phyloP scores from a whole-genome alignment of 768 basidiomycete species.

The Mycena indigotica region DNA sequence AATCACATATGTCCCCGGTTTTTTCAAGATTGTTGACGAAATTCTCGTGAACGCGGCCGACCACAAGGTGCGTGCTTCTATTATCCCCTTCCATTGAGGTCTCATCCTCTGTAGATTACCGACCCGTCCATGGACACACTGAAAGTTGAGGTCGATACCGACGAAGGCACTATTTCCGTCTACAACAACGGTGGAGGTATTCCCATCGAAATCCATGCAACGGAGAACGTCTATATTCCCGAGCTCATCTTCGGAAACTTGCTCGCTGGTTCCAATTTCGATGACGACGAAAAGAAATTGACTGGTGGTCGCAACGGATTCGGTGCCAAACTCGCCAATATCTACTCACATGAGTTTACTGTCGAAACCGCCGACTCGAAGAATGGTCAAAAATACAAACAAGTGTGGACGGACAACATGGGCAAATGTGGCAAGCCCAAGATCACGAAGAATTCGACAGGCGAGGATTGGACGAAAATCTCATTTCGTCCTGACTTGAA shows the following conservation, averaged over 20 bases:
- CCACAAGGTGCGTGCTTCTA: slow-evolving; percentile 74
- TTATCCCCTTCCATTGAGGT: not conserved
- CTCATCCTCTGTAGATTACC: slow-evolving; percentile 65
- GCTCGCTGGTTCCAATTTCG: slow-evolving; percentile 93
- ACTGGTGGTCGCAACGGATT: slow-evolving; percentile 99
- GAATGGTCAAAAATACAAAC: slow-evolving; percentile 86
- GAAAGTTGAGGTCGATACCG: slow-evolving; percentile 84
- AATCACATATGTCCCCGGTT: slow-evolving; percentile 92
- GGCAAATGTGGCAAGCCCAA: slow-evolving; percentile 82
- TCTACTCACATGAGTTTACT: slow-evolving; percentile 95
- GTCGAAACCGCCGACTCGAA: slow-evolving; percentile 94
- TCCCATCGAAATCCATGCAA: slow-evolving; percentile 92
- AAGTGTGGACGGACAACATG: slow-evolving; percentile 96
- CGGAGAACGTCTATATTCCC: slow-evolving; percentile 93
- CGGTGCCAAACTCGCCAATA: slow-evolving; percentile 97
- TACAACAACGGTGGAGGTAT: slow-evolving; percentile 96
- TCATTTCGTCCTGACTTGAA: slow-evolving; percentile 91
- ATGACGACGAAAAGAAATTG: slow-evolving; percentile 98
- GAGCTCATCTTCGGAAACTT: slow-evolving; percentile 97
- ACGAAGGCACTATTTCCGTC: slow-evolving; percentile 85
- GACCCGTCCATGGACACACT: slow-evolving; percentile 89
- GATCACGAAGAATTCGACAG: slow-evolving; percentile 86
- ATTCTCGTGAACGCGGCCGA: slow-evolving; percentile 99
- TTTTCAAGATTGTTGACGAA: slow-evolving; percentile 99
- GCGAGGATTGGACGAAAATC: slow-evolving; percentile 90